Conservation (phyloP, 176 grass and related monocot species). For the Echinochloa phyllopogon region DNA sequence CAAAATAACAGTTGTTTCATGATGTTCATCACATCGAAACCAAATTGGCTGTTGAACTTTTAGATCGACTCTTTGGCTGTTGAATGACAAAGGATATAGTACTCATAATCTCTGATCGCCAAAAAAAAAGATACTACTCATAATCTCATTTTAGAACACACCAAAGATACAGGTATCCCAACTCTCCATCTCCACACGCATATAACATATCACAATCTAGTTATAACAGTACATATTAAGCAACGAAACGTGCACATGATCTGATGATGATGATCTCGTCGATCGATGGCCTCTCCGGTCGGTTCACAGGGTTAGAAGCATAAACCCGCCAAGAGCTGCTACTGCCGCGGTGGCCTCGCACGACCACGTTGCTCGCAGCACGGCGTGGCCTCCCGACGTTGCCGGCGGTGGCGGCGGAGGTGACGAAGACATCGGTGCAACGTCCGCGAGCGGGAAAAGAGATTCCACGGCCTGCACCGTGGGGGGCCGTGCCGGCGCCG, state of each 20-base stretch:
- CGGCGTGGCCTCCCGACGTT: conserved; percentile 3
- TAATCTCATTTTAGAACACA: background rate
- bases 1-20: no score
- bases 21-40: no score
- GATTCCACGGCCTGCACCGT: conserved; percentile 17
- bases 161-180: background rate
- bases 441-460: conserved; percentile 19
- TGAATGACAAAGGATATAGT: no score
- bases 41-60: no score
- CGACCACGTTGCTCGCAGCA: background rate
- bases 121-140: no score
- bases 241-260: background rate
- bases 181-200: background rate
- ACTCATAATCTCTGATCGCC: no score
- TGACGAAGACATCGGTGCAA: conserved; percentile 34
- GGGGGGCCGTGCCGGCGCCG: conserved; percentile 10
- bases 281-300: background rate
- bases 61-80: no score
- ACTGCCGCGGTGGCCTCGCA: background rate
- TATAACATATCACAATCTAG: background rate
- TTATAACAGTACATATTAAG: background rate
- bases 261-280: background rate
- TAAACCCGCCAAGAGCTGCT: background rate
- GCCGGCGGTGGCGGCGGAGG: background rate
- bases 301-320: conserved; percentile 20